Evolutionary conservation across 1,284 basidiomycete species (phyloP), one percentile per base, ranked within the genome.

Genomic region (Leucoagaricus sp.): DNA sequence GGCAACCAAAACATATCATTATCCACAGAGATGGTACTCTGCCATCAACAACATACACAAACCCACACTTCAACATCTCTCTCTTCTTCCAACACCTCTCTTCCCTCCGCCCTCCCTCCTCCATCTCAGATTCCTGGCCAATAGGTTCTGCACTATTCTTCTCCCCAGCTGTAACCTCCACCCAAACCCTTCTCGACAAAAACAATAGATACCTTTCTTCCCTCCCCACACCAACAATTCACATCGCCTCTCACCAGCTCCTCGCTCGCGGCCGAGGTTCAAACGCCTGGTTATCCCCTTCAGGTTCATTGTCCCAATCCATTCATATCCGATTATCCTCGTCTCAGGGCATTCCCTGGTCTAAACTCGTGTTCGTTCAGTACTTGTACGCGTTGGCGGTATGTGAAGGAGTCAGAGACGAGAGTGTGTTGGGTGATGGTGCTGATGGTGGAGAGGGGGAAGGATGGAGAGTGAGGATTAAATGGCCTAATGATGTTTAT

Each of bases 401-500:
- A n/a, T 85, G 88, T 3, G 90, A 96, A 64, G 94, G 93, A 0
- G 89, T 91, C 61, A 75, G 84, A 1, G 76, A 81, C 29, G 70
- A 74, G 12, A 69, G 61, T 4, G 75, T 86, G 8, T 74, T 91
- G 1, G 54, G 86, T 74, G 54, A 41, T 45, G 54, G 41, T 19
- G 41, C 23, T 4, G 48, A 71, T 69, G 25, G 76, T 76, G 59
- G 89, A 86, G 0, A 74, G 78, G 54, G 54, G n/a, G 48, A 56
- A 38, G 54, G 48, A 8, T 56, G 41, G 12, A 78, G 77, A 4
- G 82, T 96, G 4, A 82, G 86, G 47, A 78, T 99, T 53, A 99
- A 99, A 72, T 99, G 97, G 97, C 96, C 96, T 10, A 99, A 99
- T 67, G 96, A 99, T 67, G 77, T 99, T 6, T 99, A 98, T 67